Percentiles rank a stretch among this genome's conserved stretches.
Conservation (phyloP, 208 protist species). For the Leishmania aethiopica region DNA sequence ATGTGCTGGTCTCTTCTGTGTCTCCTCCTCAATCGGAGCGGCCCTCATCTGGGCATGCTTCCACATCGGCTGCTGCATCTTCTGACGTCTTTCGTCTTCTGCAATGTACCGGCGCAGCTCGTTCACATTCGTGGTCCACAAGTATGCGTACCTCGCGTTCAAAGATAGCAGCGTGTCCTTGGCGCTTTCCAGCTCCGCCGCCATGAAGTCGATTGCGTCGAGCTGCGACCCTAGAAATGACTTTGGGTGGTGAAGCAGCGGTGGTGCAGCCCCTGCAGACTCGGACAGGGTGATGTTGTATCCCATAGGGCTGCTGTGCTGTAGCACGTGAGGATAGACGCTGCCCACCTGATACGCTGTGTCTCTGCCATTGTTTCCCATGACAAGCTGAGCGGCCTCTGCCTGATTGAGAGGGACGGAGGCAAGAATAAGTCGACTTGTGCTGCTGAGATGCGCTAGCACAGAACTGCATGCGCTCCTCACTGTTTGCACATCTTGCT, state of each 20-base stretch:
- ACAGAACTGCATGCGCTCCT: constrained; percentile 29
- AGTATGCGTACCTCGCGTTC: constrained; percentile 42
- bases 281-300: constrained; percentile 27
- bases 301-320: constrained; percentile 11
- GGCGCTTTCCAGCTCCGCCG: constrained; percentile 27
- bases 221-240: constrained; percentile 36
- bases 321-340: constrained; percentile 28
- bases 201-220: constrained; percentile 35
- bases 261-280: constrained; percentile 20
- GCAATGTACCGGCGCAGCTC: constrained; percentile 39
- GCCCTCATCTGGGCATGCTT: constrained; percentile 36
- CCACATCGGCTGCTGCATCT: constrained; percentile 25
- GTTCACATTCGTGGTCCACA: constrained; percentile 53
- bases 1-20: background rate
- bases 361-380: constrained; percentile 5
- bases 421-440: constrained; percentile 33
- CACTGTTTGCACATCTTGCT: constrained; percentile 26
- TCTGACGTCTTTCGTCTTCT: constrained; percentile 27
- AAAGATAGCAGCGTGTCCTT: constrained; percentile 39
- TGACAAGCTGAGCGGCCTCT: constrained; percentile 5
- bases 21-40: constrained; percentile 1
- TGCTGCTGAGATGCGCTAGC: constrained; percentile 19
- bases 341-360: constrained; percentile 22
- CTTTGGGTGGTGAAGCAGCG: constrained; percentile 32
- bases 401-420: constrained; percentile 22